Base-by-base conservation (phyloP, 2,329 filamentous ascomycete species). In the Colletotrichum tropicale region DNA sequence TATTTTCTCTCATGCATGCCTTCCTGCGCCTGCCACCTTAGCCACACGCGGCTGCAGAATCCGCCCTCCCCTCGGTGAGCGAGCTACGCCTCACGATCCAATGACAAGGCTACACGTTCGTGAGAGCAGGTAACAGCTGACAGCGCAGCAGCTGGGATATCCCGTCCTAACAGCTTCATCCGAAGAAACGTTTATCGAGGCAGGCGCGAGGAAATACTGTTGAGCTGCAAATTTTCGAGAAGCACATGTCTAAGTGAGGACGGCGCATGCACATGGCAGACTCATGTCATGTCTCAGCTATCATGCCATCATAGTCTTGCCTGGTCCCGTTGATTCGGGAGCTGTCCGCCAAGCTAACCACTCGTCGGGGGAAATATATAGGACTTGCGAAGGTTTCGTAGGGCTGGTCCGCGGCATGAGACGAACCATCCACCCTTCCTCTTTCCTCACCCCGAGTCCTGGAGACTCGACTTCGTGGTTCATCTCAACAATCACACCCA, bases 61-160 rank as follows among this genome's bases (percentile, higher is more conserved):
- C 5, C 38, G 24, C 21, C 2, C 18, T 58, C 36, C 5, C 26
- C 66, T 71, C 36, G n/a, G 30, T 12, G 68, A 61, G 24, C 2
- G 36, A 26, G 24, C 72, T 74, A 74, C 9, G 6, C 30, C 24
- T 34, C 60, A 36, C 38, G 28, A 56, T 10, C 73, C 73, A 75
- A 75, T 75, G 16, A 9, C 32, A 13, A 34, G 34, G 56, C 32
- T 12, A 75, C 73, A 75, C 73, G 73, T 75, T 34, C 55, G 13
- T 16, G 16, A 48, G 10, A 6, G 3, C 5, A 28, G 24, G 10
- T 36, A 30, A 18, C 60, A 67, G 43, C 56, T 64, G 62, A 62
- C 62, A 43, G 13, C 38, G 26, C 26, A 67, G 6, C 12, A 8
- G 2, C 36, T 18, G 18, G 28, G 36, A 28, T 26, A 24, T 61